Percentiles rank a stretch among this genome's conserved stretches.
These are phyloP conservation scores for Batkoa obscura DNA, from an alignment of 371 early-diverging fungal genomes.

Conservation along the genomic window DNA sequence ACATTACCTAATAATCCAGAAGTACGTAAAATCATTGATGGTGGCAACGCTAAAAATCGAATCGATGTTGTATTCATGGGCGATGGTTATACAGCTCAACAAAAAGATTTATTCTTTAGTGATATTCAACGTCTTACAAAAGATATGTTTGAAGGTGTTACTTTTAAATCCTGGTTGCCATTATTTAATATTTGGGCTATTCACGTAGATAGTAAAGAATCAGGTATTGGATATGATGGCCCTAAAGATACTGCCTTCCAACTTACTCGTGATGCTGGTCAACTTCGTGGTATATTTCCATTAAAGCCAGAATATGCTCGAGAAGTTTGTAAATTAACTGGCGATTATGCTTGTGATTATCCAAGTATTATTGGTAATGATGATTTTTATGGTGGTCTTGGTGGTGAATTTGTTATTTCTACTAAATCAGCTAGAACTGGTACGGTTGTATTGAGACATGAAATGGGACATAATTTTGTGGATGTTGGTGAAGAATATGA, in stretches of 20 bases:
- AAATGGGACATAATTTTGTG: conserved; percentile 32
- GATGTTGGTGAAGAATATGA: conserved; percentile 36
- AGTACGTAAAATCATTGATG: conserved; percentile 11
- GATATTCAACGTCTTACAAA: conserved; percentile 27
- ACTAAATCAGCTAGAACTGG: conserved; percentile 29
- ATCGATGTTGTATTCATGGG: conserved; percentile 39
- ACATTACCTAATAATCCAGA: conserved; percentile 16
- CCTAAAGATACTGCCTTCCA: conserved; percentile 28
- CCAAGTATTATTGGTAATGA: conserved; percentile 36
- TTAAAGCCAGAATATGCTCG: conserved; percentile 22
- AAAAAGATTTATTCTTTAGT: conserved; percentile 22
- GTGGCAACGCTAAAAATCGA: conserved; percentile 24
- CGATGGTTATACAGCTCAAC: conserved; percentile 28
- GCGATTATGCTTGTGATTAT: conserved; percentile 28
- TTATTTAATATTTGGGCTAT: conserved; percentile 36
- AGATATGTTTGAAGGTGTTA: conserved; percentile 32
- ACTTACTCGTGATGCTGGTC: conserved; percentile 34
- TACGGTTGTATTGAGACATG: conserved; percentile 33
- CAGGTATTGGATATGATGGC: conserved; percentile 29
- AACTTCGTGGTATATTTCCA: conserved; percentile 29
- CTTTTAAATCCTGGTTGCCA: conserved; percentile 26
- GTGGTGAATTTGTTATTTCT: conserved; percentile 39
- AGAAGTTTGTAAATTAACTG: conserved; percentile 21
- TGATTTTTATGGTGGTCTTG: conserved; percentile 35
- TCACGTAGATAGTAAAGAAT: conserved; percentile 20